These are phyloP conservation scores for Pyrus betulifolia DNA, from an alignment of 306 rosid species.

Conservation along the genomic window DNA sequence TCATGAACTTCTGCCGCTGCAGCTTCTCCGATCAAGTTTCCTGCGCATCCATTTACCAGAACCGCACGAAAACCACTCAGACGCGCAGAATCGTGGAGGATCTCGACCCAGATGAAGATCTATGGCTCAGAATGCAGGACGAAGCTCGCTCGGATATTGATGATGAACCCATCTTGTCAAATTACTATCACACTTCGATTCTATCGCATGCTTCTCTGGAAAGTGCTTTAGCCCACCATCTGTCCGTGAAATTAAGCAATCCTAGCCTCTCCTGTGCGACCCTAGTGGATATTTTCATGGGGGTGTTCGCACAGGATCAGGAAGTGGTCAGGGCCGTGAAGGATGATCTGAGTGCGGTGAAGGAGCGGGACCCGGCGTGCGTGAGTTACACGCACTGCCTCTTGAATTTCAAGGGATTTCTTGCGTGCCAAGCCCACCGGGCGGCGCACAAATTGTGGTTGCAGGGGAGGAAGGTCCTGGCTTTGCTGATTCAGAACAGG, in stretches of 20 bases:
- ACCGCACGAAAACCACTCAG: constrained; percentile 10
- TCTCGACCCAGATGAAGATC: not conserved
- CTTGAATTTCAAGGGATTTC: constrained; percentile 74
- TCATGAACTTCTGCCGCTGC: constrained; percentile 26
- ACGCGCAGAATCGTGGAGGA: constrained; percentile 20
- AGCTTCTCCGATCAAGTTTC: constrained; percentile 31
- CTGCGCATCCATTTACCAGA: constrained; percentile 22
- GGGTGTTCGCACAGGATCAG: constrained; percentile 25
- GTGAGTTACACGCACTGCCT: constrained; percentile 64
- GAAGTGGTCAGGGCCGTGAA: constrained; percentile 33
- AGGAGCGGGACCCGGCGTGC: constrained; percentile 85
- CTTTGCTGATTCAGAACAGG: constrained; percentile 65
- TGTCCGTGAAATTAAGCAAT: constrained; percentile 49
- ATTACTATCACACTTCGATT: constrained; percentile 41
- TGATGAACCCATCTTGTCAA: constrained; percentile 54
- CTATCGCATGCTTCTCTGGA: constrained; percentile 50
- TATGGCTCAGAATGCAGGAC: constrained; percentile 52
- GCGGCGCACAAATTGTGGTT: constrained; percentile 67
- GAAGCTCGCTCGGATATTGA: constrained; percentile 59
- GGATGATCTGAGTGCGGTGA: constrained; percentile 57
- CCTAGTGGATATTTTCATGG: constrained; percentile 44
- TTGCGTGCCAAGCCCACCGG: constrained; percentile 72
- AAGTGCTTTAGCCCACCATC: constrained; percentile 49
- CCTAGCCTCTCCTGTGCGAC: constrained; percentile 32
- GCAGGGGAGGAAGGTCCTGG: constrained; percentile 43